Evolutionary conservation across 352 stramenopile species (phyloP).

Genomic region (Halophytophthora batemanensis): DNA sequence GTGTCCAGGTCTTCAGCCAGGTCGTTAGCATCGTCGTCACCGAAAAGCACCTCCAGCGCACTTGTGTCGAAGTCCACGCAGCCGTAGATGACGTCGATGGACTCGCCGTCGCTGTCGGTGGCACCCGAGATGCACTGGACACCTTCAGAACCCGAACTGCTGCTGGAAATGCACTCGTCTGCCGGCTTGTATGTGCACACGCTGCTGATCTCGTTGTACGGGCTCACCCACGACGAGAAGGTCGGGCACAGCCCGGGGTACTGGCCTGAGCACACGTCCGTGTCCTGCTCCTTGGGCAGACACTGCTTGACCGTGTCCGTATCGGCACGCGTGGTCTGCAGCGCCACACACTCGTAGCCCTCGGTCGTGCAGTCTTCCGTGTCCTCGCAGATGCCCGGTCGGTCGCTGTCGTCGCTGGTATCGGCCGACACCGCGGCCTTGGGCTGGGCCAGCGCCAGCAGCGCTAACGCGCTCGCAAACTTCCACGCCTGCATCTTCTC

Average conservation of each 20-base stretch:
- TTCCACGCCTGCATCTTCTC: slow-evolving; percentile 44
- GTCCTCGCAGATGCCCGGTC: slow-evolving; percentile 54
- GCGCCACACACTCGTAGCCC: slow-evolving; percentile 62
- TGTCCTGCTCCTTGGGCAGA: slow-evolving; percentile 52
- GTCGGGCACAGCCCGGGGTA: slow-evolving; percentile 60
- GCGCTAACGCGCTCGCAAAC: slow-evolving; percentile 24
- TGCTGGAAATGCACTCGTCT: slow-evolving; percentile 56
- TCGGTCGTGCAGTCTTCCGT: slow-evolving; percentile 46
- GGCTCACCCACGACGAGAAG: slow-evolving; percentile 61
- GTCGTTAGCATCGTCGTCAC: slow-evolving; percentile 48
- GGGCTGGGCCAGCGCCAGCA: slow-evolving; percentile 32
- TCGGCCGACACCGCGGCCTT: slow-evolving; percentile 20
- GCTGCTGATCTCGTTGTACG: slow-evolving; percentile 75
- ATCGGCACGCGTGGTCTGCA: slow-evolving; percentile 60
- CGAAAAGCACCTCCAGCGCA: slow-evolving; percentile 49
- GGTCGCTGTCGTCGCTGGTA: slow-evolving; percentile 20
- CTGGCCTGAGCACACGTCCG: slow-evolving; percentile 63
- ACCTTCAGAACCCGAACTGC: slow-evolving; percentile 37
- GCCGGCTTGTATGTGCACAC: slow-evolving; percentile 75
- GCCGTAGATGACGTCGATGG: slow-evolving; percentile 63
- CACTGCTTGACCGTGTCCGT: slow-evolving; percentile 73
- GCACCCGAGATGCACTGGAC: slow-evolving; percentile 53
- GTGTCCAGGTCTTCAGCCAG: slow-evolving; percentile 51
- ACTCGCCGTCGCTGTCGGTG: slow-evolving; percentile 33
- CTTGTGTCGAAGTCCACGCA: slow-evolving; percentile 67